Percentiles rank a stretch among this genome's conserved stretches.
Evolutionary conservation across 352 stramenopile genomes (phyloP).

Genomic region (Pythium aristosporum): DNA sequence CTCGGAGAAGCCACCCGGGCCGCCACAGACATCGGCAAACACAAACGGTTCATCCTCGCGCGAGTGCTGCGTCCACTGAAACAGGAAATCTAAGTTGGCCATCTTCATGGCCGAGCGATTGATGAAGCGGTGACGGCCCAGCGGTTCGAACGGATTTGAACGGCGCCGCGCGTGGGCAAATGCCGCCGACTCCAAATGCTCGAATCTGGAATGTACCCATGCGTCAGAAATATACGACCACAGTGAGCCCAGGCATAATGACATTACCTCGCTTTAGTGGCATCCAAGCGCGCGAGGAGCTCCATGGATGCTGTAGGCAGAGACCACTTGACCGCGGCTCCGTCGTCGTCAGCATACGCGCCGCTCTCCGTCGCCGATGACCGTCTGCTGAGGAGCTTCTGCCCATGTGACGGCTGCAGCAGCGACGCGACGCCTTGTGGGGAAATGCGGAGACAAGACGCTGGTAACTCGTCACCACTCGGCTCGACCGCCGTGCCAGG

Average conservation of each 20-base stretch:
- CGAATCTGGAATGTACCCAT: conserved; percentile 42
- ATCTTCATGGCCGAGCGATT: conserved; percentile 86
- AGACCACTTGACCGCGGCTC: background rate
- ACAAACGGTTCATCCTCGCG: conserved; percentile 27
- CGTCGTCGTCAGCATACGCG: background rate
- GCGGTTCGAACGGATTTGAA: conserved; percentile 55
- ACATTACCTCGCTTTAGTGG: conserved; percentile 28
- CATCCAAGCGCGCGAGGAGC: conserved; percentile 7
- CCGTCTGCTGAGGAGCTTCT: background rate
- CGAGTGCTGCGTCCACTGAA: conserved; percentile 38
- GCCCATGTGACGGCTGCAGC: conserved; percentile 2
- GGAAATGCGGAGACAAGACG: conserved; percentile 9
- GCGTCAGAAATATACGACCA: conserved; percentile 17
- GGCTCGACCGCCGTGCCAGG: conserved; percentile 9
- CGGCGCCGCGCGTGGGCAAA: conserved; percentile 44
- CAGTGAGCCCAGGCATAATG: background rate
- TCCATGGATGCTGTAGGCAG: conserved; percentile 14
- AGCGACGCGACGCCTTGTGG: conserved; percentile 14
- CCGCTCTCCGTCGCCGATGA: background rate
- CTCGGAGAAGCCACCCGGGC: conserved; percentile 77
- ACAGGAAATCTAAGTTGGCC: conserved; percentile 68
- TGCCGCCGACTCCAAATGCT: conserved; percentile 25
- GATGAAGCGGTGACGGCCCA: conserved; percentile 65
- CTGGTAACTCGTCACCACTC: background rate
- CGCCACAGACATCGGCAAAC: conserved; percentile 80